Evolutionary conservation across 2,329 filamentous ascomycete genomes (phyloP), one percentile per base, ranked within the genome.

Genomic region (Trichoderma aggressivum): DNA sequence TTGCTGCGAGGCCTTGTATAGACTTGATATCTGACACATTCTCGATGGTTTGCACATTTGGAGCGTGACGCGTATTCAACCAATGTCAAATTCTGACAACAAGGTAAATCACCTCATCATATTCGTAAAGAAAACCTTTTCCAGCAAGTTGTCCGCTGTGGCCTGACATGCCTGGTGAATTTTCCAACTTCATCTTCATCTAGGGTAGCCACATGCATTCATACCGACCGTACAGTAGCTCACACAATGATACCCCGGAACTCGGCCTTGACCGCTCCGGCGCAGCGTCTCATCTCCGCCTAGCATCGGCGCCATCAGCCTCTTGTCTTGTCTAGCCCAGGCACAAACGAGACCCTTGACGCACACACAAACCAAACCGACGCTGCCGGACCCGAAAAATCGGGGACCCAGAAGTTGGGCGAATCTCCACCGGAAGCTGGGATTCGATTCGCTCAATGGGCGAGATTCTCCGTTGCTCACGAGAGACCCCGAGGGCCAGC

Each of bases 351-450:
- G 26, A 26, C 12, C 26, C 26, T 26, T 26, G 21, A 55, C 64
- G 34, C 64, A 43, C 63, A 56, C 50, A 43, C 32, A 58, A 67
- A 10, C 21, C 32, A 58, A 67, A 10, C 21, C 39, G 28, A 16
- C 64, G 28, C 28, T 50, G 36, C 66, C 55, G 30, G 56, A 61
- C 66, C 66, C 66, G 56, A 69, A 69, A 69, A 61, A 61, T 53
- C 56, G 56, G 65, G 65, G 39, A 58, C 64, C 34, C 39, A 24
- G 30, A 50, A 34, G 50, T 56, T 43, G 39, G 39, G n/a, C 5
- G n/a, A 21, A 47, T 50, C 36, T 60, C 65, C 55, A 50, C 65
- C 26, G 28, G 7, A 21, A 10, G 24, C 30, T 65, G 43, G n/a
- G 14, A 8, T 34, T 65, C 62, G 43, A 36, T 53, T 53, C 21